Percentiles rank a stretch among this genome's conserved stretches.
These are phyloP conservation scores for Rhodotorula glutinis DNA, from an alignment of 1,284 basidiomycete genomes.

Conservation along the genomic window DNA sequence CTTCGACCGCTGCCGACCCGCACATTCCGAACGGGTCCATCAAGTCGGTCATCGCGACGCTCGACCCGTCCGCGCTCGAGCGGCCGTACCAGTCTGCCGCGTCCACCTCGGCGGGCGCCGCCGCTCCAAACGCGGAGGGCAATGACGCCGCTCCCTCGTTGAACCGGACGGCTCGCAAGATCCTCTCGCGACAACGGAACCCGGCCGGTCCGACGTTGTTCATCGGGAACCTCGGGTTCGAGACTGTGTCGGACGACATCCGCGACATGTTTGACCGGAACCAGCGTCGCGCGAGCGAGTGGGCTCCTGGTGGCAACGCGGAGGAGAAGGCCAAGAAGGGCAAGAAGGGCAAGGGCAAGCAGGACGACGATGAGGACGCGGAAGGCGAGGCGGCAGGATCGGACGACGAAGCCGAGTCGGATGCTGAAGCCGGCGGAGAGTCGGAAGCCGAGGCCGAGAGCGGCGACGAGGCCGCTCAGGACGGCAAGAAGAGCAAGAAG, in stretches of 20 bases:
- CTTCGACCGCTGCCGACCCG: conserved; percentile 1
- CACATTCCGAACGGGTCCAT: conserved; percentile 6
- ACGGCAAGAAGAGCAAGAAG: conserved; percentile 35
- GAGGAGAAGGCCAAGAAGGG: conserved; percentile 24
- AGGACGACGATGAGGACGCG: conserved; percentile 12
- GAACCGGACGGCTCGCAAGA: conserved; percentile 72
- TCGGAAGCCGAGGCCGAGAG: background rate
- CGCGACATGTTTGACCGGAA: conserved; percentile 68
- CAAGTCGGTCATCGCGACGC: conserved; percentile 14
- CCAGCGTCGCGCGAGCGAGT: conserved; percentile 44
- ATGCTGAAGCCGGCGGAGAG: conserved; percentile 36
- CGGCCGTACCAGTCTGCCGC: conserved; percentile 41
- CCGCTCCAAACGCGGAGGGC: conserved; percentile 43
- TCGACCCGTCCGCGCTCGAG: conserved; percentile 31
- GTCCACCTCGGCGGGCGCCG: conserved; percentile 40
- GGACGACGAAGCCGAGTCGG: conserved; percentile 41
- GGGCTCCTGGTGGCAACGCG: conserved; percentile 34
- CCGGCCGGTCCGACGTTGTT: conserved; percentile 78
- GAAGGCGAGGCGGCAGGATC: conserved; percentile 15
- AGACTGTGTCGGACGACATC: conserved; percentile 58
- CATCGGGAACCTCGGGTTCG: conserved; percentile 73
- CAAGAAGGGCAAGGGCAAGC: conserved; percentile 48
- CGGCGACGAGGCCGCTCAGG: conserved; percentile 26
- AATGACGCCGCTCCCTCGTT: conserved; percentile 44
- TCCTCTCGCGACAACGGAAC: conserved; percentile 75